Evolutionary conservation across 2,329 filamentous ascomycete species (phyloP), one percentile per base, ranked within the genome.

Genomic region (Colletotrichum eleusines): DNA sequence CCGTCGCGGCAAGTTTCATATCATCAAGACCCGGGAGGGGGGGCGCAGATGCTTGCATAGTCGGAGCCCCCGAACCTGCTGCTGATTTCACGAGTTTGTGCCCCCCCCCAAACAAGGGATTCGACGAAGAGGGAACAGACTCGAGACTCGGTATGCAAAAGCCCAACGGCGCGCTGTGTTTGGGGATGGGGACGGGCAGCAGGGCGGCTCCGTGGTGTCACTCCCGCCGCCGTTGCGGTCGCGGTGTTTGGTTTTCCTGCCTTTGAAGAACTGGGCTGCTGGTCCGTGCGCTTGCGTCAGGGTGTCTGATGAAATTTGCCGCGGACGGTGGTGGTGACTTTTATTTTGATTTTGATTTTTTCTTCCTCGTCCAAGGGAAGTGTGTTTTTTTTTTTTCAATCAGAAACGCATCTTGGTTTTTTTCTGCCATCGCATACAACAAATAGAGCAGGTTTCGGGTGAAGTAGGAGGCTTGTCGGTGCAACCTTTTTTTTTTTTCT

Each of bases 1-100:
- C 42, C 35, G 50, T 62, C 63, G 50, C 58, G 68, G 68, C 44
- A 58, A 16, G 68, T 70, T 70, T 70, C 57, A 23, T 23, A 23
- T 23, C 44, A 62, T 18, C 35, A 57, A 53, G 48, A 26, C 31
- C 35, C 20, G 44, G 20, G 18, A 3, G 14, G 42, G 9, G 20
- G 11, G 31, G 31, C n/a, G n/a, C n/a, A n/a, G 51, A 23, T 55
- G 53, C 53, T 16, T 55, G 53, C 31, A 16, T 7, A 20, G 31
- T 38, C 31, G 6, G 33, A 23, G 12, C 9, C 20, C 1, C 44
- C 44, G 20, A 46, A 23, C 8, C 44, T 44, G 42, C 18, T n/a
- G 42, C 42, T 18, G 20, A 6, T 2, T 44, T 20, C 1, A 18
- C 5, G 18, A 18, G 42, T n/a, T 44, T 18, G 42, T 14, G n/a